Conservation (phyloP, 2,329 filamentous ascomycete genomes). For the Phialophora expanda region DNA sequence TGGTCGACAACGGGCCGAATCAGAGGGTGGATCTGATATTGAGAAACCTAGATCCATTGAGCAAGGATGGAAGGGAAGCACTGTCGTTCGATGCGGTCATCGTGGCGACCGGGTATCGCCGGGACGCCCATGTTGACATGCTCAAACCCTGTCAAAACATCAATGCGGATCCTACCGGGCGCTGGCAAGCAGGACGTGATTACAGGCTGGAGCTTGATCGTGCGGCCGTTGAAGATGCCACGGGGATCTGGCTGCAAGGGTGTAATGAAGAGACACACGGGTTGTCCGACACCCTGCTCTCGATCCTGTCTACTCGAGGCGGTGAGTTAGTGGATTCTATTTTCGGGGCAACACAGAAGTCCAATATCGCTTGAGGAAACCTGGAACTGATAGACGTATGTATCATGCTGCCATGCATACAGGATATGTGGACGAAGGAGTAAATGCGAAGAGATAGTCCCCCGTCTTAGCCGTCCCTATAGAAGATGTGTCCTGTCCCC, state of each 20-base stretch:
- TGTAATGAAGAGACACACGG: constrained; percentile 93
- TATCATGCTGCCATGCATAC: neutral
- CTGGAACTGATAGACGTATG: neutral
- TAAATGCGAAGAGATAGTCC: neutral
- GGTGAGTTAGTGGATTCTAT: constrained; percentile 79
- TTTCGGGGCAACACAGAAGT: constrained; percentile 56
- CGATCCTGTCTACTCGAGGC: constrained; percentile 74
- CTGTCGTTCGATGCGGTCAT: constrained; percentile 81
- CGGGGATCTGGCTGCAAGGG: constrained; percentile 89
- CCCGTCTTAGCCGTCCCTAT: neutral
- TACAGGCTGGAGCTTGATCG: constrained; percentile 76
- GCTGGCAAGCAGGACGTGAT: constrained; percentile 74
- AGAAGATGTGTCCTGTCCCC: neutral
- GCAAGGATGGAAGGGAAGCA: constrained; percentile 57
- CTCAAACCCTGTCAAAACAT: constrained; percentile 53
- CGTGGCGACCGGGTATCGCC: constrained; percentile 83
- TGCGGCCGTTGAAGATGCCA: constrained; percentile 70
- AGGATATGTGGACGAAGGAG: neutral
- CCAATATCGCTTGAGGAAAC: constrained; percentile 22
- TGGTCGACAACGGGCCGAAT: constrained; percentile 60
- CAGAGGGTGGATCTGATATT: constrained; percentile 64
- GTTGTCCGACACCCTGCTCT: constrained; percentile 80
- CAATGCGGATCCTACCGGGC: constrained; percentile 51
- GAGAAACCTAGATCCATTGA: constrained; percentile 53
- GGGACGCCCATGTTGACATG: constrained; percentile 78